Evolutionary conservation across 306 rosid genomes (phyloP), one percentile per base, ranked within the genome.

Genomic region (Cicer pinnatifidum): DNA sequence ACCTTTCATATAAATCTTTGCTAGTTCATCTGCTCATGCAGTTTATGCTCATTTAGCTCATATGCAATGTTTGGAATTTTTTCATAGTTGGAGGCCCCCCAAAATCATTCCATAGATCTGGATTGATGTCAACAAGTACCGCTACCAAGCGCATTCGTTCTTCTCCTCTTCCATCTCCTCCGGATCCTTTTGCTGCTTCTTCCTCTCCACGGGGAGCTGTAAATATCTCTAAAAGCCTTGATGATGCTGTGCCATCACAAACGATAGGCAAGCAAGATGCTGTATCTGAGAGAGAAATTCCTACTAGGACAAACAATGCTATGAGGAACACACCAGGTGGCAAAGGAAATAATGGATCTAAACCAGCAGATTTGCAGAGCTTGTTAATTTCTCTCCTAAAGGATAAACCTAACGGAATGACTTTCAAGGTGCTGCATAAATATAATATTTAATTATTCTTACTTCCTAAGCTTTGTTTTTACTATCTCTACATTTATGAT

Each of bases 321-420:
- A 50, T 63, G 77, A 84, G 71, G 47, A 89, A 88, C 82, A 75
- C 80, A 50, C 70, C 54, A n/a, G 91, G 85, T 9, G 83, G 77
- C 79, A 92, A 90, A 83, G 87, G 87, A 75, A 87, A 78, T 66
- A 47, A 20, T 75, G 88, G 83, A 80, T 85, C 86, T 73, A 93
- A 86, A 57, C 86, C 87, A 33, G 60, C 39, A 68, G 97, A 94
- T 82, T 84, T 94, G 88, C 89, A 86, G 84, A 83, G 84, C 84
- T 72, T 84, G 81, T 54, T 91, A 77, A 73, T 83, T 75, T 78
- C 89, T 81, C 83, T 94, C 77, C 91, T 91, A 67, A 77, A 39
- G 85, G 95, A 89, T 78, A 94, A 94, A 63, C 91, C 98, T 54
- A 83, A 73, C 75, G 98, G 98, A 82, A 89, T 91, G 96, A 88